These are phyloP conservation scores for Buddleja alternifolia DNA, from an alignment of 257 asterid species.

Conservation along the genomic window DNA sequence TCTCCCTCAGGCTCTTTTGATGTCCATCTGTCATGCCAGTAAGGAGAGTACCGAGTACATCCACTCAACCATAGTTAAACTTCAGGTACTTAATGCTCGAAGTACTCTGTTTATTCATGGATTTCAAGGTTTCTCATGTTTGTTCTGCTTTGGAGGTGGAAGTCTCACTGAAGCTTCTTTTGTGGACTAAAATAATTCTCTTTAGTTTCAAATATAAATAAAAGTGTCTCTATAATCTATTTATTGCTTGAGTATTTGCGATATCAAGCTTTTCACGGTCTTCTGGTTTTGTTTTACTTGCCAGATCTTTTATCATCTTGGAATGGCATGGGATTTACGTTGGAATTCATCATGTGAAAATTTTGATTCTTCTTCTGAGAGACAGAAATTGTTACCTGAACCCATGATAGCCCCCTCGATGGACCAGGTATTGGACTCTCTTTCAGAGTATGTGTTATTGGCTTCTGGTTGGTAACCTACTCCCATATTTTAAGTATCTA, in stretches of 20 bases:
- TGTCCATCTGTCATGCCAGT: constrained; percentile 85
- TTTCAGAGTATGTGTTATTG: constrained; percentile 9
- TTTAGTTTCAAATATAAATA: constrained; percentile 12
- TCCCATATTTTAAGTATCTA: not conserved
- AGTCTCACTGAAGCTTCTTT: constrained; percentile 23
- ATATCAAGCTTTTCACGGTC: constrained; percentile 4
- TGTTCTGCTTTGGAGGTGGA: constrained; percentile 26
- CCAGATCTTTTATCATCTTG: constrained; percentile 92
- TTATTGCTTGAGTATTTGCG: constrained; percentile 17
- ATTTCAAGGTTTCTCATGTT: constrained; percentile 7
- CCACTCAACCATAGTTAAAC: constrained; percentile 75
- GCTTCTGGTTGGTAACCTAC: constrained; percentile 17
- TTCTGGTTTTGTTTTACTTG: constrained; percentile 30
- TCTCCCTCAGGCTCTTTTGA: constrained; percentile 74
- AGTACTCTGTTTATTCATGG: constrained; percentile 22
- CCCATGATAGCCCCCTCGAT: constrained; percentile 63
- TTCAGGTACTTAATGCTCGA: constrained; percentile 65
- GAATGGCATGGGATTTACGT: constrained; percentile 89
- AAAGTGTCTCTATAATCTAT: constrained; percentile 11
- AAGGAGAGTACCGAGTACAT: constrained; percentile 93
- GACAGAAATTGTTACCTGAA: constrained; percentile 48
- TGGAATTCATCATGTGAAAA: constrained; percentile 60
- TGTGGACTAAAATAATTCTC: constrained; percentile 8
- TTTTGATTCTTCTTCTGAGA: constrained; percentile 43
- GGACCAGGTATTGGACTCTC: constrained; percentile 60